These are phyloP conservation scores for Aegilops bicornis DNA, from an alignment of 176 grass and related monocot species.

Conservation along the genomic window DNA sequence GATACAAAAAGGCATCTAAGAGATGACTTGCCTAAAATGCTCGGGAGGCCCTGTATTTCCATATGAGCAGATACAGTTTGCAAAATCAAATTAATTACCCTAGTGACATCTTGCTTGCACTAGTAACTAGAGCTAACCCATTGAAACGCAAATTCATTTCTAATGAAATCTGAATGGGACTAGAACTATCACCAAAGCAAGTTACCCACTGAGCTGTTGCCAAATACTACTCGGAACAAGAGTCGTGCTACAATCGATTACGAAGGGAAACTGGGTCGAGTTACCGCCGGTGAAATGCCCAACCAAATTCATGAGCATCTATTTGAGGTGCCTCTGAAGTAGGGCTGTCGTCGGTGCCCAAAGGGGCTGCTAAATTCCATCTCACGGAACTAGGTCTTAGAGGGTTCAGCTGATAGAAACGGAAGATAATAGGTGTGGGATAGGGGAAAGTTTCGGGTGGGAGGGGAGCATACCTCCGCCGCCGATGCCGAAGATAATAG, in stretches of 20 bases:
- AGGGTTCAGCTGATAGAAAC: neutral
- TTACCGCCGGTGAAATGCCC: neutral
- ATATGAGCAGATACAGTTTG: neutral
- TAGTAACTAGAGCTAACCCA: no score
- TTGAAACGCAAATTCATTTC: no score
- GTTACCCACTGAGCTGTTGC: no score
- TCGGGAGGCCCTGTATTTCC: neutral
- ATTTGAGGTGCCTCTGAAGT: neutral
- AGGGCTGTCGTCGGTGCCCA: neutral
- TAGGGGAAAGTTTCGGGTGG: neutral
- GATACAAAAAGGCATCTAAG: neutral
- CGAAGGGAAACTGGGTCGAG: neutral
- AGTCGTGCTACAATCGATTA: neutral
- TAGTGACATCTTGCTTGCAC: no score
- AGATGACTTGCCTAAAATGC: neutral
- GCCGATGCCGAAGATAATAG: no score
- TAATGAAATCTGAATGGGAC: no score
- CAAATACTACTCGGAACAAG: no score
- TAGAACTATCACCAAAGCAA: no score
- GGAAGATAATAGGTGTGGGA: neutral
- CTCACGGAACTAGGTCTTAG: neutral
- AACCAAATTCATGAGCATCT: neutral
- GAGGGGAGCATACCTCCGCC: neutral
- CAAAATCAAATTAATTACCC: no score
- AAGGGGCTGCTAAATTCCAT: neutral